These are phyloP conservation scores for Cardamine chenopodiifolia DNA, from an alignment of 345 rosid genomes.

Conservation along the genomic window DNA sequence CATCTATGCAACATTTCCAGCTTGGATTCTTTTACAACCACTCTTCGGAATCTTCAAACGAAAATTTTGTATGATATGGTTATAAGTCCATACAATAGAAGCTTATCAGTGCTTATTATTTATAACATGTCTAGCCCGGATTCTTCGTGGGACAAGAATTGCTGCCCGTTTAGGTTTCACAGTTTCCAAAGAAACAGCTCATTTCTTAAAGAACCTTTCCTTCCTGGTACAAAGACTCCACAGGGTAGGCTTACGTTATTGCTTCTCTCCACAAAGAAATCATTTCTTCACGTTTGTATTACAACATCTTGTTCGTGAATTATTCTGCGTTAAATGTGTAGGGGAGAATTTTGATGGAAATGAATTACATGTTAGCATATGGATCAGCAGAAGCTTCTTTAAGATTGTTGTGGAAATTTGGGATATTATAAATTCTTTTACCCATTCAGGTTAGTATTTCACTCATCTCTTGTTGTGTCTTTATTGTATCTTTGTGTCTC, in stretches of 20 bases:
- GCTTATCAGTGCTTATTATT: not conserved
- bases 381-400: constrained; percentile 96
- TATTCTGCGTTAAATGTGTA: constrained; percentile 33
- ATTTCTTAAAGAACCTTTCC: constrained; percentile 59
- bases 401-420: constrained; percentile 84
- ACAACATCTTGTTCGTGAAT: not conserved
- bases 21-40: not conserved
- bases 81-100: not conserved
- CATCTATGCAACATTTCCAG: constrained; percentile 1
- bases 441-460: constrained; percentile 65
- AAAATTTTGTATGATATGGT: not conserved
- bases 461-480: constrained; percentile 2
- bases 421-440: constrained; percentile 76
- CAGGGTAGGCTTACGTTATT: constrained; percentile 49
- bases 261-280: not conserved
- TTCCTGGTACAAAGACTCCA: constrained; percentile 59
- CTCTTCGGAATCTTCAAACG: not conserved
- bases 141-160: constrained; percentile 70
- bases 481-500: constrained; percentile 22
- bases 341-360: constrained; percentile 84
- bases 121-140: constrained; percentile 57
- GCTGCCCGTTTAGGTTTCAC: constrained; percentile 75
- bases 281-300: not conserved
- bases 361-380: constrained; percentile 92
- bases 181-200: constrained; percentile 82